Evolutionary conservation across 306 rosid genomes (phyloP), one percentile per base, ranked within the genome.

Genomic region (Macrotyloma uniflorum): DNA sequence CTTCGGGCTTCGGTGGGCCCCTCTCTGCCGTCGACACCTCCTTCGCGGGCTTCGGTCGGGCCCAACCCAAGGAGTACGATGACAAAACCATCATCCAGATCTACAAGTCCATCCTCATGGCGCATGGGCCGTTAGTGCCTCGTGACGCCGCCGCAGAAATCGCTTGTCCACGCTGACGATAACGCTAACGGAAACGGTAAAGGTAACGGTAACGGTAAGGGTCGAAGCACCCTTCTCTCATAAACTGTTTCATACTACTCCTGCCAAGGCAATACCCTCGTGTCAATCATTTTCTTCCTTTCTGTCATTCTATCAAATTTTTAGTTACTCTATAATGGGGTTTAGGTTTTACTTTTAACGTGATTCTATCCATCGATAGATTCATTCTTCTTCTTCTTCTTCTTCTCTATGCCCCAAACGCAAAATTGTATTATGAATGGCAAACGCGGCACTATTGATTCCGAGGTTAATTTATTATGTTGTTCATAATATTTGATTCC

Each of bases 1-100:
- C 80, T 0, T 74, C 78, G 4, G 87, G 84, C 0, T 91, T 77
- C 63, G 91, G 79, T 13, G 86, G 82, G 30, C n/a, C 49, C 51
- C 9, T 68, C 0, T 8, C 82, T 0, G 38, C 43, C 0, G 66
- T 30, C 0, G 74, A 36, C 63, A 14, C 33, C 11, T 46, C 77
- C 10, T 13, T 46, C 7, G 58, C 55, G 2, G 81, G 68, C 4
- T 78, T 86, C 36, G 84, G 76, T 3, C 57, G 73, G 76, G 58
- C 73, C 42, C 82, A 89, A 11, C 42, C 73, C 1, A 95, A 91
- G 88, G 98, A 95, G 88, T 95, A 95, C 4, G 98, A 95, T 46
- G 91, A 89, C 51, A 92, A 83, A 87, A 80, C 87, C 89, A 86
- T 95, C 62, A 51, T 90, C 19, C 87, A 91, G 91, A 87, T 95